A percentile compares a stretch with the other conserved stretches of the same genome.
phyloP scores from a whole-genome alignment of 2,329 filamentous ascomycete species.

The Monosporascus sp. region DNA sequence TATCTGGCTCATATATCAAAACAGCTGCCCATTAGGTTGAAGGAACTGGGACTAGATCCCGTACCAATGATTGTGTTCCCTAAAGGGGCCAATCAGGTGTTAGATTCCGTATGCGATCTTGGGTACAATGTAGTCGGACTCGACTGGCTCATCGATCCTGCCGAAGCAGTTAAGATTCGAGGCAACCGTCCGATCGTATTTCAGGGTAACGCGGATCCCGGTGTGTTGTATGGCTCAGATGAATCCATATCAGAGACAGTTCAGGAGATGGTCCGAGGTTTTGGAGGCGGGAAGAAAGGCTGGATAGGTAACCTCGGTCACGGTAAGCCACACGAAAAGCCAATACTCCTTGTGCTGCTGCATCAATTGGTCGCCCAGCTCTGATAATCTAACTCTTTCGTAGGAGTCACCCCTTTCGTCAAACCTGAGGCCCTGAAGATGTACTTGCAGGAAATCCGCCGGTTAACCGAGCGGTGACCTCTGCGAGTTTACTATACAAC shows the following conservation, averaged over 20 bases:
- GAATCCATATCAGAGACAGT: constrained; percentile 78
- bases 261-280: constrained; percentile 81
- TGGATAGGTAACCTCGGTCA: constrained; percentile 98
- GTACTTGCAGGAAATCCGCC: constrained; percentile 89
- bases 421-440: constrained; percentile 90
- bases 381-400: not conserved
- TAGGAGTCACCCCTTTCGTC: constrained; percentile 89
- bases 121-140: constrained; percentile 92
- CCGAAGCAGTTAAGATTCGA: constrained; percentile 74
- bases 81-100: constrained; percentile 93
- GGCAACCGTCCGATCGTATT: constrained; percentile 69
- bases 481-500: not conserved
- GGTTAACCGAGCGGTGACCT: constrained; percentile 45
- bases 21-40: constrained; percentile 68
- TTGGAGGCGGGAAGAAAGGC: constrained; percentile 69
- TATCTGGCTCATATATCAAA: constrained; percentile 80
- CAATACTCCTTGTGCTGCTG: too few relatives aligned
- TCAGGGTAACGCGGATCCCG: constrained; percentile 94
- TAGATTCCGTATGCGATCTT: constrained; percentile 79
- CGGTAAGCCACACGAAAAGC: constrained; percentile 49
- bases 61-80: constrained; percentile 98
- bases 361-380: too few relatives aligned
- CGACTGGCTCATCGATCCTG: constrained; percentile 90
- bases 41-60: constrained; percentile 66
- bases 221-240: constrained; percentile 79